These are phyloP conservation scores for Dispira parvispora DNA, from an alignment of 192 early-diverging fungal species.

Conservation along the genomic window DNA sequence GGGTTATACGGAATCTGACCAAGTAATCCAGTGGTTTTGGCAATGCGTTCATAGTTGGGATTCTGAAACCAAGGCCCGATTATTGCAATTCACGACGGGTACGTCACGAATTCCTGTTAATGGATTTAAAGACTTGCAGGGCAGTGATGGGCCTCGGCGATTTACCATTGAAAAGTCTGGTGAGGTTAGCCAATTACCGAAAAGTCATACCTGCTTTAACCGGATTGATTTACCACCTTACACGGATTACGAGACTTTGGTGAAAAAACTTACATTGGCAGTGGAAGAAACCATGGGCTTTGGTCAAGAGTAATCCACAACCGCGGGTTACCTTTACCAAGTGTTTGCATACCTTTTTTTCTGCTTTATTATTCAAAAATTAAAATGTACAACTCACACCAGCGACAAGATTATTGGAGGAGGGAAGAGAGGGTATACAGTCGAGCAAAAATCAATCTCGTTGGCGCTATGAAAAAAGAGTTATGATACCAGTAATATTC, in stretches of 20 bases:
- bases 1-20: conserved; percentile 93
- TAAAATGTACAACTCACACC: not conserved
- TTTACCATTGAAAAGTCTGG: conserved; percentile 95
- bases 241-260: conserved; percentile 55
- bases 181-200: conserved; percentile 69
- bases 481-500: too few species aligned
- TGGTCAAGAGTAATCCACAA: conserved; percentile 50
- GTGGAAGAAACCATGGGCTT: conserved; percentile 96
- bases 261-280: conserved; percentile 70
- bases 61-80: conserved; percentile 79
- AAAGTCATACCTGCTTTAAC: conserved; percentile 96
- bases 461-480: too few species aligned
- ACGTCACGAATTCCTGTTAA: conserved; percentile 97
- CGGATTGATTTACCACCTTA: conserved; percentile 93
- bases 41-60: conserved; percentile 77
- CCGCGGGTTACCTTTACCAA: conserved; percentile 11
- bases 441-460: too few species aligned
- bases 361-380: not conserved
- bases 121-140: conserved; percentile 97
- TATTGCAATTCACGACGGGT: conserved; percentile 95
- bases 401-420: not conserved
- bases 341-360: conserved; percentile 1
- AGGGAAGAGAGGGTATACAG: too few species aligned
- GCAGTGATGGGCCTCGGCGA: conserved; percentile 83
- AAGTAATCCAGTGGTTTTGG: conserved; percentile 95